Evolutionary conservation across 306 rosid genomes (phyloP).

Genomic region (Cucurbita ficifolia): DNA sequence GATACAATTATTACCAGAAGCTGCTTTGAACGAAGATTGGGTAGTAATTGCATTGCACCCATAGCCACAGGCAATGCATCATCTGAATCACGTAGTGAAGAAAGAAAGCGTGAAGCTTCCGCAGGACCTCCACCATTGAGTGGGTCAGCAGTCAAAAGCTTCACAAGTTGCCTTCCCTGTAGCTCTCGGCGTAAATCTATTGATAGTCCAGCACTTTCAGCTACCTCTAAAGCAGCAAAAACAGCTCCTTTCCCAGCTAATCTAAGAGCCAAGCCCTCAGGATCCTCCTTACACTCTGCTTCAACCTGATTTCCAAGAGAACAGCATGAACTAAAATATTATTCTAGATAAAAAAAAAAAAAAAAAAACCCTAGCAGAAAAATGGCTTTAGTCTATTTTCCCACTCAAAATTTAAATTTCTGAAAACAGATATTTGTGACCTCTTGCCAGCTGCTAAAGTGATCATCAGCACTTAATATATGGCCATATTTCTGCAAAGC

Average conservation of each 20-base stretch:
- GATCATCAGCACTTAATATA: slow-evolving; percentile 80
- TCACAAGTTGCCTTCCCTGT: slow-evolving; percentile 96
- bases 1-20: slow-evolving; percentile 62
- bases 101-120: slow-evolving; percentile 97
- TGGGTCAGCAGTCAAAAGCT: slow-evolving; percentile 96
- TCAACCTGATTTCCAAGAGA: slow-evolving; percentile 53
- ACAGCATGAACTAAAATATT: not conserved
- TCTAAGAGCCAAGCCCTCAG: slow-evolving; percentile 94
- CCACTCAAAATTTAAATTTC: slow-evolving; percentile 4
- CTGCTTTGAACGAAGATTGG: slow-evolving; percentile 91
- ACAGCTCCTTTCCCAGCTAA: slow-evolving; percentile 97
- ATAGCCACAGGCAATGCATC: slow-evolving; percentile 98
- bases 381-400: not conserved
- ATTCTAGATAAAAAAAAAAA: not conserved
- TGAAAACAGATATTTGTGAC: slow-evolving; percentile 22
- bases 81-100: slow-evolving; percentile 78
- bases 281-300: slow-evolving; percentile 94
- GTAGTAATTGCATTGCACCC: slow-evolving; percentile 98
- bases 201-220: slow-evolving; percentile 91
- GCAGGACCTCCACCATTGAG: slow-evolving; percentile 98
- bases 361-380: not conserved
- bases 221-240: slow-evolving; percentile 94
- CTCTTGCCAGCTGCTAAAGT: slow-evolving; percentile 93
- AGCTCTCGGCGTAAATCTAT: slow-evolving; percentile 87
- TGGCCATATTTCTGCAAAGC: slow-evolving; percentile 86